Conservation (phyloP, 169 alveolate genomes). For the Eimeria acervulina region DNA sequence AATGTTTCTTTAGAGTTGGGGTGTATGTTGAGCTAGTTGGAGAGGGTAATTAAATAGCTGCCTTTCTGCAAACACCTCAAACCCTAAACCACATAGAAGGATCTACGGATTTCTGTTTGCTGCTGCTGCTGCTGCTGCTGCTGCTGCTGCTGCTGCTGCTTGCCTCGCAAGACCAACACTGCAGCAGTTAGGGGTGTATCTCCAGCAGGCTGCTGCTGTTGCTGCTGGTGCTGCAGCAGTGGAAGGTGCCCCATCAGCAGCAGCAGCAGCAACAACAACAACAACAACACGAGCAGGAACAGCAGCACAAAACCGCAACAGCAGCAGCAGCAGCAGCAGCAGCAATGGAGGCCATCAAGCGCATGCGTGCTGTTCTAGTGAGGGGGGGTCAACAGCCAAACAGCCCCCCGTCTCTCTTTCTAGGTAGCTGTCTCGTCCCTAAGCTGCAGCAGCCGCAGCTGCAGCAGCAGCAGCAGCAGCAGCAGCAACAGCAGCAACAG, state of each 20-base stretch:
- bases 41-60: neutral
- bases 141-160: neutral
- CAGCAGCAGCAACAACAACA: neutral
- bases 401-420: neutral
- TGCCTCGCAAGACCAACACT: neutral
- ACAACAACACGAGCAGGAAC: neutral
- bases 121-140: neutral
- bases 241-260: neutral
- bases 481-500: neutral
- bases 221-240: neutral
- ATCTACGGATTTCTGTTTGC: neutral
- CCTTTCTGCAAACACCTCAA: neutral
- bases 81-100: neutral
- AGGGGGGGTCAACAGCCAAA: neutral
- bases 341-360: neutral
- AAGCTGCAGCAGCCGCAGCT: neutral
- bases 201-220: neutral
- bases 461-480: neutral
- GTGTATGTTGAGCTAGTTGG: neutral
- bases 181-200: neutral
- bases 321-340: neutral
- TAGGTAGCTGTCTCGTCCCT: neutral
- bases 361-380: slow-evolving; percentile 32
- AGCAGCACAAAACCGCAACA: neutral
- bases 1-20: neutral